Evolutionary conservation across 2,329 filamentous ascomycete genomes (phyloP).

Genomic region (Nothophaeocryptopus gaeumannii): DNA sequence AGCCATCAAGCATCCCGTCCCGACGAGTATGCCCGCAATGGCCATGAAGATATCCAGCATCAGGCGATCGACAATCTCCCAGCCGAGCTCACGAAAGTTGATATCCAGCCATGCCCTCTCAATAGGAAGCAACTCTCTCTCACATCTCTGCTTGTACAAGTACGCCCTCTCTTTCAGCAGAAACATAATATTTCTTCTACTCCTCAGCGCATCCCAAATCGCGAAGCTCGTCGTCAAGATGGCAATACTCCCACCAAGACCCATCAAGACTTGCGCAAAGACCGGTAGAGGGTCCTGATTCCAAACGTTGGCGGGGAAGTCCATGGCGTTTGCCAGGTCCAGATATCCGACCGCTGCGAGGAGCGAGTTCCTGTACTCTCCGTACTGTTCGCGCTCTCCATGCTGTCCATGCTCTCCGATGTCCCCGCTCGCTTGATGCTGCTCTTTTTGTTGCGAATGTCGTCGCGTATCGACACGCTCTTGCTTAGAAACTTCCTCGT

Average conservation of each 20-base stretch:
- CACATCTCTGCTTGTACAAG: conserved; percentile 35
- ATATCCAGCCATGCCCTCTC: conserved; percentile 41
- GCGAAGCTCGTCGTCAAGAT: conserved; percentile 48
- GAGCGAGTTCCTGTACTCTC: conserved; percentile 34
- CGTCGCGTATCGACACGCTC: too few relatives aligned
- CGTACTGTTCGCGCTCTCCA: neutral
- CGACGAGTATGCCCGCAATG: conserved; percentile 50
- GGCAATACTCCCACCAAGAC: conserved; percentile 50
- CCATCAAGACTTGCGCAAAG: conserved; percentile 53
- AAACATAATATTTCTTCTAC: conserved; percentile 48
- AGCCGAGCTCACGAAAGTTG: conserved; percentile 50
- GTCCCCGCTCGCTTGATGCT: too few relatives aligned
- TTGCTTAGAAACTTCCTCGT: too few relatives aligned
- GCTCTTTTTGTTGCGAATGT: too few relatives aligned
- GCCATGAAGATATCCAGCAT: conserved; percentile 54
- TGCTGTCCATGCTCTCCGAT: too few relatives aligned
- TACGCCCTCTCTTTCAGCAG: conserved; percentile 43
- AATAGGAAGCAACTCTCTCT: conserved; percentile 7
- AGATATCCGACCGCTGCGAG: conserved; percentile 49
- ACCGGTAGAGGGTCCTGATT: conserved; percentile 51
- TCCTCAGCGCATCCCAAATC: conserved; percentile 43
- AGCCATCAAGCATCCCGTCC: conserved; percentile 53
- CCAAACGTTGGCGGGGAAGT: conserved; percentile 60
- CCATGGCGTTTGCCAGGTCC: conserved; percentile 55
- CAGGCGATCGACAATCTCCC: conserved; percentile 51